Conservation (phyloP, 345 rosid species). For the Eucalyptus polyanthemos region DNA sequence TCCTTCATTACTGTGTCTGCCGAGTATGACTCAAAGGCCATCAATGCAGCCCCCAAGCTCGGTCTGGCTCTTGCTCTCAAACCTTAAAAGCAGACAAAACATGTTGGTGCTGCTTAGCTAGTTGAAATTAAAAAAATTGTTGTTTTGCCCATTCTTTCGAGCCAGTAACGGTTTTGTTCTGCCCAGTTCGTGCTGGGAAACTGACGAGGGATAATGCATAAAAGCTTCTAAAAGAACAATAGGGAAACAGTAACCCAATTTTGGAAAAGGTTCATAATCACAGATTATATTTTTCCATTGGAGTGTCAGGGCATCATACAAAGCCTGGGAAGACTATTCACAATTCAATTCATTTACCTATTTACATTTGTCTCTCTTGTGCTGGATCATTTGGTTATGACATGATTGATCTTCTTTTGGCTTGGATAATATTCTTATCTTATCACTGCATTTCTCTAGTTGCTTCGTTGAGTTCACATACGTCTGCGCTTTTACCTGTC, state of each 20-base stretch:
- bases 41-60: conserved; percentile 40
- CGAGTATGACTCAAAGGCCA: conserved; percentile 52
- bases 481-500: not conserved
- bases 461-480: not conserved
- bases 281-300: not conserved
- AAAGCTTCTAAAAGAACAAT: not conserved
- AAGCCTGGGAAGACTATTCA: not conserved
- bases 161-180: not conserved
- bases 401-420: not conserved
- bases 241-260: conserved; percentile 18
- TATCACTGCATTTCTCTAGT: not conserved
- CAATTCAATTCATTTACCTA: not conserved
- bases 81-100: conserved; percentile 28
- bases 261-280: conserved; percentile 1
- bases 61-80: conserved; percentile 74
- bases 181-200: not conserved
- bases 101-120: not conserved
- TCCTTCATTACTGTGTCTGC: conserved; percentile 59
- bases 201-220: not conserved
- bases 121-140: not conserved
- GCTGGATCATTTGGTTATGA: not conserved
- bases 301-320: not conserved
- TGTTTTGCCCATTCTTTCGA: not conserved
- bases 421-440: not conserved
- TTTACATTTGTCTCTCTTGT: not conserved